Evolutionary conservation across 345 rosid genomes (phyloP), one percentile per base, ranked within the genome.

Genomic region (Trapa incisa): DNA sequence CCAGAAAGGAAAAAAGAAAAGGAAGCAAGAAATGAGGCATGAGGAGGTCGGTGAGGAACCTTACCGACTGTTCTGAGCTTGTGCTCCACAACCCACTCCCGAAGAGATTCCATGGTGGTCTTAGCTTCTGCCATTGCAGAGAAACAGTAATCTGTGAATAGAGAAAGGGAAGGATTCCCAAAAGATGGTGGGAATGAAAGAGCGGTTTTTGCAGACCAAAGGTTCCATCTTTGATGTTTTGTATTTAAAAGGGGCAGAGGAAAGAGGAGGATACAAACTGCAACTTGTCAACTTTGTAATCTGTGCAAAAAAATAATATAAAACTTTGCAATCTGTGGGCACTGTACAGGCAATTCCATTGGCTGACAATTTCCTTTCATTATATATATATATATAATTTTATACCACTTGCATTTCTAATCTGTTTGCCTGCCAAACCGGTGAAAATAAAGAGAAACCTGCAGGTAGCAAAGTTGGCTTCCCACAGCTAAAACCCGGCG

Each of bases 1-100:
- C 35, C 16, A 58, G 42, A 61, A 43, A 8, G 45, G 45, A 10
- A 58, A 37, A 47, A 61, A 43, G 13, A 57, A 50, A 10, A 37
- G 12, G 22, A 22, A 42, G 17, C 5, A 5, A 45, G 61, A 36
- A 39, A 16, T 61, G 38, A 22, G 29, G n/a, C 29, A n/a, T 41
- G 43, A 41, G 4, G 7, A 41, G 43, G 43, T 41, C 43, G 43
- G 43, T 8, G 43, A 35, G 36, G 17, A 7, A 14, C 48, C 38
- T 82, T 84, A 94, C 99, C 99, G 57, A 94, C 99, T 45, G 96
- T 76, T 73, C 96, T 75, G 62, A 94, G 97, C 85, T 94, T 94
- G 85, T 94, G 88, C 3, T 91, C 89, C 16, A 78, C 77, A 70
- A 94, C 70, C 99, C 97, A 94, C 77, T 80, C 83, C 76, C 96